These are phyloP conservation scores for Tillandsia leiboldiana DNA, from an alignment of 176 grass and related monocot genomes.

Conservation along the genomic window DNA sequence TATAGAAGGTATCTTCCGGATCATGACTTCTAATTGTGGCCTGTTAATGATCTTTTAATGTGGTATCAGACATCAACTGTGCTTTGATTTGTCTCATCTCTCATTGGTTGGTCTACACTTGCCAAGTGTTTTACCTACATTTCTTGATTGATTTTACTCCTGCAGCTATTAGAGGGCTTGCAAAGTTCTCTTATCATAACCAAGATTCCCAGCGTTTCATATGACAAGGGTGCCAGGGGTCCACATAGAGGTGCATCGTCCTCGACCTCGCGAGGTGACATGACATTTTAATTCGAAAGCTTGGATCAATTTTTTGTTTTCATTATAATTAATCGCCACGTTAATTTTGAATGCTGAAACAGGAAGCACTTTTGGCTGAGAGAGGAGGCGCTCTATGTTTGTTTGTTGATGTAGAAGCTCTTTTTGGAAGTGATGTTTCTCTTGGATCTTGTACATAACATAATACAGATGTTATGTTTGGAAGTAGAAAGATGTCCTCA, in stretches of 20 bases:
- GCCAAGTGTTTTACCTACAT: not conserved
- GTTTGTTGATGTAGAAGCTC: not conserved
- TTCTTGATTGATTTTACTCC: not conserved
- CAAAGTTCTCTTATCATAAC: slow-evolving; percentile 84
- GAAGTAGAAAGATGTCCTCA: slow-evolving; percentile 32
- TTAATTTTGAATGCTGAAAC: slow-evolving; percentile 13
- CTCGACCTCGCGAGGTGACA: slow-evolving; percentile 52
- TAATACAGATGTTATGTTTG: slow-evolving; percentile 34
- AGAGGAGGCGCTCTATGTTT: slow-evolving; percentile 19
- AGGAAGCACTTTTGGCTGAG: slow-evolving; percentile 50
- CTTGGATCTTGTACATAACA: slow-evolving; percentile 49
- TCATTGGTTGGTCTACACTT: no score
- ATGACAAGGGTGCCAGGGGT: slow-evolving; percentile 56
- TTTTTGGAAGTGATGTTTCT: slow-evolving; percentile 20
- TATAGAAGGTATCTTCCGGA: not conserved
- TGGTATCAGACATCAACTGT: no score
- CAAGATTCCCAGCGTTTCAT: slow-evolving; percentile 46
- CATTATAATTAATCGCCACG: not conserved
- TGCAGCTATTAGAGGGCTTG: slow-evolving; percentile 83
- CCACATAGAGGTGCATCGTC: slow-evolving; percentile 32
- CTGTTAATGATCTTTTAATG: no score
- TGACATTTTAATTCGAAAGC: slow-evolving; percentile 14
- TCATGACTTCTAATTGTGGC: not conserved
- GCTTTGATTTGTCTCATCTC: no score
- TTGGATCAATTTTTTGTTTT: not conserved